Conservation (phyloP, 2,329 filamentous ascomycete species). For the Sclerotinia subarctica region DNA sequence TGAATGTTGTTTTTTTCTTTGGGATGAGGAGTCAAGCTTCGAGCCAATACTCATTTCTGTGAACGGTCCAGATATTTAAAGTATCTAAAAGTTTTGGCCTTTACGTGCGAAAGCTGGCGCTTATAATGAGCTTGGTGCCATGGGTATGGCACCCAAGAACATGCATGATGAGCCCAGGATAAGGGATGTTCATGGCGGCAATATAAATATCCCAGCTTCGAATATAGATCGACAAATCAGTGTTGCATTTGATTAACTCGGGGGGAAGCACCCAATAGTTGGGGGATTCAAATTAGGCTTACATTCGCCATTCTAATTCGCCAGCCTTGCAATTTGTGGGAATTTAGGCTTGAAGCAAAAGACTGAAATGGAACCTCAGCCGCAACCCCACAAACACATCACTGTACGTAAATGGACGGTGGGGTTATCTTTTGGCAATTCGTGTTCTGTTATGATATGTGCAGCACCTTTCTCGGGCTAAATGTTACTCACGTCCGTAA, state of each 20-base stretch:
- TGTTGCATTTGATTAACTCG: not conserved
- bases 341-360: not conserved
- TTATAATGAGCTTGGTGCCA: not conserved
- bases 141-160: not conserved
- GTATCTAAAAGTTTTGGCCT: not conserved
- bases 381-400: not conserved
- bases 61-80: not conserved
- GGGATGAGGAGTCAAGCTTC: not conserved
- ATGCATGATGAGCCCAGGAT: not conserved
- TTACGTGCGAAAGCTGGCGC: constrained; percentile 10
- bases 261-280: not conserved
- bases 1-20: not conserved
- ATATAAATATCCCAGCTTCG: not conserved
- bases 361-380: not conserved
- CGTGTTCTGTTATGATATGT: not conserved
- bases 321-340: no score
- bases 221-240: not conserved
- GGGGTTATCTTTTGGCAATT: no score
- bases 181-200: not conserved
- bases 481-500: not conserved
- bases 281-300: not conserved
- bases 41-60: not conserved
- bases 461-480: not conserved
- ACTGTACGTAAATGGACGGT: not conserved
- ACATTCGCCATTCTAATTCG: not conserved